Base-by-base conservation (phyloP, 768 basidiomycete genomes). In the Naganishia vishniacii region DNA sequence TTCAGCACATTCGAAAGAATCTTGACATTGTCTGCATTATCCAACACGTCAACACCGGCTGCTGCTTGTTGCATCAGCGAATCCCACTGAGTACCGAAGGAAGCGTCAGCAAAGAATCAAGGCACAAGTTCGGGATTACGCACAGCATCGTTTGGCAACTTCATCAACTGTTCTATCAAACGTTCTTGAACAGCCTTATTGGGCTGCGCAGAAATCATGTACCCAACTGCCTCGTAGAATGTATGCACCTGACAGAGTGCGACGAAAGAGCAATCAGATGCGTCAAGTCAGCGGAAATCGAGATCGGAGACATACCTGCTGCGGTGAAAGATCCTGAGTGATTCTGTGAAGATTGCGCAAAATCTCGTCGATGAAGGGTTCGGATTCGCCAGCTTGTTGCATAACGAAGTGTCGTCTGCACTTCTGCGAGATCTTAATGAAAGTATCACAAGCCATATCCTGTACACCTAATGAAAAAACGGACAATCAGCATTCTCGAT, bases 381-480 rank as follows among this genome's bases (percentile, higher is more conserved):
- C 95, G 60, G 85, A 85, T 78, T 99, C 95, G 65, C 91, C 91
- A 9, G 91, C 87, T 77, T 99, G 95, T 74, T 93, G 91, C 88
- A 98, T 91, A 65, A 99, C 91, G 71, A 99, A 99, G 78, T 99
- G 95, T 60, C 94, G 84, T 44, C 92, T 83, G 77, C 93, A 98
- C 78, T 98, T 99, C 77, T 99, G 95, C 25, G 95, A 91, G 71
- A 99, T 99, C 80, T 98, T 99, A 81, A 99, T 98, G 79, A 99
- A 99, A 0, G 95, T 99, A 77, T 99, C 95, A 79, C 95, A 99
- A 48, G 95, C 95, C 95, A 99, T 99, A 80, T 99, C 95, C 78
- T 99, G 95, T 12, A 99, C 95, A 80, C 93, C 91, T 89, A 69
- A 37, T 7, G 15, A 37, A 7, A 37, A 37, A 37, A 7, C 7